These are phyloP conservation scores for Claviceps sp. DNA, from an alignment of 2,329 filamentous ascomycete genomes.

Conservation along the genomic window DNA sequence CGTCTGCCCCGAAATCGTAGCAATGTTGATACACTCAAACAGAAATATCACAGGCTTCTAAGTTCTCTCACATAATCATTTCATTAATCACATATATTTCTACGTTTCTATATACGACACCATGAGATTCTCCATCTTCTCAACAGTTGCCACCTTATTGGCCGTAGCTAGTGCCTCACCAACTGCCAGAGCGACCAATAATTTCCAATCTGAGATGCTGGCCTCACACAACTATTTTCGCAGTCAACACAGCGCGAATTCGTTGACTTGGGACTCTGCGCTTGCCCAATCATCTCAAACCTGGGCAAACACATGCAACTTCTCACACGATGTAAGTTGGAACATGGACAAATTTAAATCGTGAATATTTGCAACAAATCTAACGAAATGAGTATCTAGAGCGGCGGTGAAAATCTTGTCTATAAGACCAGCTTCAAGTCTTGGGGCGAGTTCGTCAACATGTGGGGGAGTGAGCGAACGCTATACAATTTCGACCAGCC, in stretches of 20 bases:
- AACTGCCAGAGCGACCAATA: neutral
- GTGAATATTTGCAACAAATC: neutral
- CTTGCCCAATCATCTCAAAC: neutral
- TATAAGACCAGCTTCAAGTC: neutral
- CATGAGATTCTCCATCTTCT: neutral
- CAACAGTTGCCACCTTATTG: neutral
- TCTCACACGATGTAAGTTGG: neutral
- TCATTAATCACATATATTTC: neutral
- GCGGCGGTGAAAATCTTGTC: constrained; percentile 1
- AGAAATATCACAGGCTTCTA: no score
- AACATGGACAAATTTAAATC: no score
- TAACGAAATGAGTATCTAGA: neutral
- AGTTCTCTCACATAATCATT: no score
- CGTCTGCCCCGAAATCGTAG: neutral
- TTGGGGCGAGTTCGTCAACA: neutral
- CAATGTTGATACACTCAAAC: neutral
- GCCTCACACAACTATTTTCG: constrained; percentile 1
- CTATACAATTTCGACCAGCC: constrained; percentile 1
- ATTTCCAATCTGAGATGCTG: constrained; percentile 2
- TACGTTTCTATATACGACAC: neutral
- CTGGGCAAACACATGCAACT: constrained; percentile 2
- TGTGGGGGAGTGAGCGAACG: constrained; percentile 1
- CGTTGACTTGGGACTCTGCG: neutral
- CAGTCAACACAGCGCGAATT: neutral
- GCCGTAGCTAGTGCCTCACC: neutral